phyloP scores from a whole-genome alignment of 78 protist species.

The Dictyostelium purpureum region DNA sequence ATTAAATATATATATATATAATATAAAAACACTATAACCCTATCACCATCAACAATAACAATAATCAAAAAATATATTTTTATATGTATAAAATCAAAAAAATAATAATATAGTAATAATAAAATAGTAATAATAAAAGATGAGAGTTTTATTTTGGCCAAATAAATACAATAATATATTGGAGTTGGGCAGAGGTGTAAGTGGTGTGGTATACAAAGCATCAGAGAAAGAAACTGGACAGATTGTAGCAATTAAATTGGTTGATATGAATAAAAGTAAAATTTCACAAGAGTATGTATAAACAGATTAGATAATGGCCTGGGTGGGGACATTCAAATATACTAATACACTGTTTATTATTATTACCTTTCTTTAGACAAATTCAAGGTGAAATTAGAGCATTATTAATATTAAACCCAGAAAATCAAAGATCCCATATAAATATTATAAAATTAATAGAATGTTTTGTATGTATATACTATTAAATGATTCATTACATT shows the following conservation, averaged over 20 bases:
- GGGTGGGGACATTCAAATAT: too few relatives aligned
- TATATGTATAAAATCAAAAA: too few relatives aligned
- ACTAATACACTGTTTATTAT: too few relatives aligned
- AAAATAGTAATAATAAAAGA: neutral
- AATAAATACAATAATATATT: constrained; percentile 12
- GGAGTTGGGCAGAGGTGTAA: constrained; percentile 64
- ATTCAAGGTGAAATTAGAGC: constrained; percentile 68
- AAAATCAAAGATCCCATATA: constrained; percentile 13
- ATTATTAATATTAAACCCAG: constrained; percentile 47
- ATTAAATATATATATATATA: neutral
- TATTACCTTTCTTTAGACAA: too few relatives aligned
- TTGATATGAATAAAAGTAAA: constrained; percentile 50
- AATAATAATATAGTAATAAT: neutral
- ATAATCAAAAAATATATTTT: neutral
- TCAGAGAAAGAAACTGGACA: constrained; percentile 27
- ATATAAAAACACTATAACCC: neutral
- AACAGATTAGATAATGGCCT: too few relatives aligned
- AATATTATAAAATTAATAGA: constrained; percentile 59
- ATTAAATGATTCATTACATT: too few relatives aligned
- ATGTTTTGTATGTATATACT: constrained; percentile 69
- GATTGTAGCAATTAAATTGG: constrained; percentile 61
- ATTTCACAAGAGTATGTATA: constrained; percentile 43
- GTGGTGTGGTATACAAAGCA: constrained; percentile 72
- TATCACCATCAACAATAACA: neutral
- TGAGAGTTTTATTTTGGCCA: constrained; percentile 61